phyloP scores from a whole-genome alignment of 441 rosid species.

The Lepidium campestre region DNA sequence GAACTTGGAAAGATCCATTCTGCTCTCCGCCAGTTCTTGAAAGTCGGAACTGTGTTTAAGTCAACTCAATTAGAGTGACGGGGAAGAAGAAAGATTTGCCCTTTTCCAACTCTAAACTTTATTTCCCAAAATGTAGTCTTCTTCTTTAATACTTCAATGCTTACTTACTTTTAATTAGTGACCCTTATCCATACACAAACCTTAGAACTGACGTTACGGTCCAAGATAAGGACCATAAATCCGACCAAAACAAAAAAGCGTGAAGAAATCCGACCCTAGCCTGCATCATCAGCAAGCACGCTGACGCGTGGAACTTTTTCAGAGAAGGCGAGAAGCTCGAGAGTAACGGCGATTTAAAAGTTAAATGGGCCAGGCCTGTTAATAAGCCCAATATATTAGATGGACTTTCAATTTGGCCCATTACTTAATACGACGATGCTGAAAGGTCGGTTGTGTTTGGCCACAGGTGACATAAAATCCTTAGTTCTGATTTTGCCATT shows the following conservation, averaged over 20 bases:
- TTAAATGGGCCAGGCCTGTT: background rate
- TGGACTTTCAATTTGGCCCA: background rate
- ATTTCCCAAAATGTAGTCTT: constrained; percentile 10
- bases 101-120: constrained; percentile 2
- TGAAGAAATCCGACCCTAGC: background rate
- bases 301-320: constrained; percentile 14
- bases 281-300: constrained; percentile 13
- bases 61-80: constrained; percentile 16
- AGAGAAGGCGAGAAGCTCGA: background rate
- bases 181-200: constrained; percentile 21
- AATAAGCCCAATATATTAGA: background rate
- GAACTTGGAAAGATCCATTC: constrained; percentile 23
- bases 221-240: background rate
- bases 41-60: constrained; percentile 1
- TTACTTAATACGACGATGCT: background rate
- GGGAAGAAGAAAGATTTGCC: constrained; percentile 10
- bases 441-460: constrained; percentile 31
- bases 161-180: background rate
- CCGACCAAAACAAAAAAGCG: background rate
- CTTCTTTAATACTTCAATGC: constrained; percentile 8
- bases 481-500: background rate
- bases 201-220: constrained; percentile 7
- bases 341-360: background rate
- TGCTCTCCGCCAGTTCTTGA: background rate
- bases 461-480: background rate